Percentiles rank a stretch among this genome's conserved stretches.
phyloP scores from a whole-genome alignment of 1,139 yeast species.

The Nakaseomyces nivariensis region DNA sequence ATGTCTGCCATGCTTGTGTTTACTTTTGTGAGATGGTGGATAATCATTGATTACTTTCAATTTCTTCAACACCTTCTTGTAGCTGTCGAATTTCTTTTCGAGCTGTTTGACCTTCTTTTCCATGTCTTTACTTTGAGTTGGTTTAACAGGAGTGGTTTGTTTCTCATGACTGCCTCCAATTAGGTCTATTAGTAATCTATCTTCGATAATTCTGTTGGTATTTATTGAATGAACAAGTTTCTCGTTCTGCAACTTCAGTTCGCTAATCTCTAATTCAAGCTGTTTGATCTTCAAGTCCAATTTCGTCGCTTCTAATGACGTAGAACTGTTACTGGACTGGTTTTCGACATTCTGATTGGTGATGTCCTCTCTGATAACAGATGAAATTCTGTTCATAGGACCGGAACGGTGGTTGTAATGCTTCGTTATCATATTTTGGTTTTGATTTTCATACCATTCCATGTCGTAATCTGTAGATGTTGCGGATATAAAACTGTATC shows the following conservation, averaged over 20 bases:
- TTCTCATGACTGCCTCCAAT: conserved; percentile 9
- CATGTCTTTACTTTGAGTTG: conserved; percentile 15
- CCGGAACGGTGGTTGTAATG: background rate
- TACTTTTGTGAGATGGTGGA: conserved; percentile 4
- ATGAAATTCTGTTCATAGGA: background rate
- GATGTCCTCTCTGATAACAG: background rate
- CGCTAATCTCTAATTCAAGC: conserved; percentile 27
- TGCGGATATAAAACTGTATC: conserved; percentile 27
- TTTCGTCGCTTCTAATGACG: conserved; percentile 12
- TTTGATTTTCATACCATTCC: conserved; percentile 14
- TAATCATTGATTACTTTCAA: conserved; percentile 10
- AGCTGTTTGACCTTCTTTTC: conserved; percentile 23
- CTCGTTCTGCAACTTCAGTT: conserved; percentile 27
- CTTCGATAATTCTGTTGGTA: conserved; percentile 21
- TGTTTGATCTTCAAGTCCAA: conserved; percentile 27
- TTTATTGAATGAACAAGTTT: conserved; percentile 25
- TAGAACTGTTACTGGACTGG: background rate
- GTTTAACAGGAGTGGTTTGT: conserved; percentile 4
- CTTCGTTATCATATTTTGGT: conserved; percentile 3
- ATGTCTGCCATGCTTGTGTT: conserved; percentile 4
- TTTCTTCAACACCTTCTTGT: conserved; percentile 18
- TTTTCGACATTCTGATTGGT: conserved; percentile 5
- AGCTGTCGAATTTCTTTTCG: conserved; percentile 24
- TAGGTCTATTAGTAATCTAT: conserved; percentile 17
- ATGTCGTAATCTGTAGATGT: conserved; percentile 24